phyloP scores from a whole-genome alignment of 208 protist genomes.

The Crithidia expoeki region DNA sequence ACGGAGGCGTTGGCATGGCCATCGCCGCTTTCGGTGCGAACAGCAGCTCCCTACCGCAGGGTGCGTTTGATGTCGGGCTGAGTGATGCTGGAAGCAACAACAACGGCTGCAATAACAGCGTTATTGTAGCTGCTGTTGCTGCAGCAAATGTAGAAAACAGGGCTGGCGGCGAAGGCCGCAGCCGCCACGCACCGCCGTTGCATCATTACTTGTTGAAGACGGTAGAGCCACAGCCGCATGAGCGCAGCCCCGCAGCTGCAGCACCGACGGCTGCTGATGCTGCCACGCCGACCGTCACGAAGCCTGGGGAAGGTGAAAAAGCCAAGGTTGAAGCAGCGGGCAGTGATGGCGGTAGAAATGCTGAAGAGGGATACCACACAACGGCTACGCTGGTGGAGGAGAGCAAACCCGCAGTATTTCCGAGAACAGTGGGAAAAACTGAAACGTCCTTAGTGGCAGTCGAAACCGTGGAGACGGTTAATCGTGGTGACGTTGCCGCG shows the following conservation, averaged over 20 bases:
- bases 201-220: constrained; percentile 36
- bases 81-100: neutral
- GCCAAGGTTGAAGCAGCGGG: neutral
- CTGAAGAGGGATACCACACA: neutral
- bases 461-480: too few relatives aligned
- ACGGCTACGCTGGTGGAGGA: neutral
- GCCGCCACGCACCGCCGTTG: constrained; percentile 21
- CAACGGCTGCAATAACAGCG: neutral
- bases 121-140: too few relatives aligned
- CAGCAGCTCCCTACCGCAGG: neutral
- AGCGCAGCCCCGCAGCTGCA: neutral
- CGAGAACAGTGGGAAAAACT: too few relatives aligned
- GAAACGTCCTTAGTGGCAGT: too few relatives aligned
- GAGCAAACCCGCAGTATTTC: too few relatives aligned
- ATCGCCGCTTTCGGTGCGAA: neutral
- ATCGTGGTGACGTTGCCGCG: too few relatives aligned
- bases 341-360: neutral
- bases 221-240: constrained; percentile 27
- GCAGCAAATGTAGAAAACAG: too few relatives aligned
- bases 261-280: too few relatives aligned
- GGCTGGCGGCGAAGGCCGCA: neutral
- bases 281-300: neutral
- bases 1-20: neutral
- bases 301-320: neutral
- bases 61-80: neutral